phyloP scores from a whole-genome alignment of 371 early-diverging fungal species.

The Lichtheimia ramosa region DNA sequence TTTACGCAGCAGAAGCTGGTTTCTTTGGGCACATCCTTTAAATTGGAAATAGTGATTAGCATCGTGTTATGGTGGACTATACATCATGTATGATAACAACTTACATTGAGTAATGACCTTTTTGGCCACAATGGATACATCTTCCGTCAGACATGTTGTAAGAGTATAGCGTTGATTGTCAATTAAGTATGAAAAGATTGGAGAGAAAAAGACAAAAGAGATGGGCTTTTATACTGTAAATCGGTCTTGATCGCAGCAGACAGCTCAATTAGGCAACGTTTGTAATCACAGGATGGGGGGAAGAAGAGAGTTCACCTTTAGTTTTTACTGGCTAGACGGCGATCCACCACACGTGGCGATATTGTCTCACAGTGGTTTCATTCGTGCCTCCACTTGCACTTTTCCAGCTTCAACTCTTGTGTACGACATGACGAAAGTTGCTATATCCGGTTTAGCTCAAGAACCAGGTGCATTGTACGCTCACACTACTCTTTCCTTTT shows the following conservation, averaged over 20 bases:
- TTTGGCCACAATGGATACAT: constrained; percentile 52
- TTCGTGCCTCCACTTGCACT: constrained; percentile 1
- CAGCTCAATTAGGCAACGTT: no score
- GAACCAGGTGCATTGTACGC: background rate
- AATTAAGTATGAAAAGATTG: background rate
- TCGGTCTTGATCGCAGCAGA: background rate
- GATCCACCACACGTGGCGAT: constrained; percentile 4
- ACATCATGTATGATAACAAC: constrained; percentile 5
- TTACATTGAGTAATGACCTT: constrained; percentile 53
- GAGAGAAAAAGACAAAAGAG: constrained; percentile 1
- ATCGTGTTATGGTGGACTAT: background rate
- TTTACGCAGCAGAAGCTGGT: constrained; percentile 10
- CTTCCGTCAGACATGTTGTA: constrained; percentile 43
- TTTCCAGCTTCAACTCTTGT: no score
- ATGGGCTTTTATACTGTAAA: background rate
- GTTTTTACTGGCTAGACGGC: no score
- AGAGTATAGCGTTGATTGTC: background rate
- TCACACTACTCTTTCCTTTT: background rate
- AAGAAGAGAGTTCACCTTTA: no score
- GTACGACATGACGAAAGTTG: no score
- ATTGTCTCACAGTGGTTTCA: constrained; percentile 3
- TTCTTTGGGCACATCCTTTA: constrained; percentile 50
- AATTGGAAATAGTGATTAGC: background rate
- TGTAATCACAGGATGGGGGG: no score
- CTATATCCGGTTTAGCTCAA: no score